Conservation (phyloP, 2,329 filamentous ascomycete species). For the Cladorrhinum sp. region DNA sequence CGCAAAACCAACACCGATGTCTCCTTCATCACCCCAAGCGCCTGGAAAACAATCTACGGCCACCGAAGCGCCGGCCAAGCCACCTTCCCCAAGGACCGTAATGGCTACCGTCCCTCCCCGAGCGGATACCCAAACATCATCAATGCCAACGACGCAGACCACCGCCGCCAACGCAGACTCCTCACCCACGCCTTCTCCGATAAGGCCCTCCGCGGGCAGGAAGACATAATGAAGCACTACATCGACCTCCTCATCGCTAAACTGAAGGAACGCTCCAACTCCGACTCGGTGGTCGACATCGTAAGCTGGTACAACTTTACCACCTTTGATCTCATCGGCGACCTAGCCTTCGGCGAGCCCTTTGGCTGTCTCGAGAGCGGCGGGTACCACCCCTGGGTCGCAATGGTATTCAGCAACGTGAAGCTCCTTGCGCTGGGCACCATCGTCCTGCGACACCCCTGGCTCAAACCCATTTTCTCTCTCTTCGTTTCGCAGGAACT, state of each 20-base stretch:
- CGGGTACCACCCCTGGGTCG: conserved; percentile 28
- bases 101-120: background rate
- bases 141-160: conserved; percentile 18
- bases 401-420: conserved; percentile 26
- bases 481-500: conserved; percentile 6
- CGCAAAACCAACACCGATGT: conserved; percentile 41
- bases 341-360: conserved; percentile 27
- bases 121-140: conserved; percentile 14
- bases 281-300: conserved; percentile 21
- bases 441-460: background rate
- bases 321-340: conserved; percentile 30
- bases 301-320: conserved; percentile 29
- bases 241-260: conserved; percentile 24
- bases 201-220: conserved; percentile 27
- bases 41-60: conserved; percentile 36
- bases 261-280: conserved; percentile 20
- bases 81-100: conserved; percentile 16
- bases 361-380: conserved; percentile 26
- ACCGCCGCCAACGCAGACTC: conserved; percentile 28
- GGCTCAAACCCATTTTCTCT: background rate
- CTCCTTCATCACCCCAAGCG: conserved; percentile 34
- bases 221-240: conserved; percentile 26
- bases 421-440: conserved; percentile 15
- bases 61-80: conserved; percentile 23
- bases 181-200: conserved; percentile 31